phyloP scores from a whole-genome alignment of 1,139 yeast genomes.

The Candida labiduridarum region DNA sequence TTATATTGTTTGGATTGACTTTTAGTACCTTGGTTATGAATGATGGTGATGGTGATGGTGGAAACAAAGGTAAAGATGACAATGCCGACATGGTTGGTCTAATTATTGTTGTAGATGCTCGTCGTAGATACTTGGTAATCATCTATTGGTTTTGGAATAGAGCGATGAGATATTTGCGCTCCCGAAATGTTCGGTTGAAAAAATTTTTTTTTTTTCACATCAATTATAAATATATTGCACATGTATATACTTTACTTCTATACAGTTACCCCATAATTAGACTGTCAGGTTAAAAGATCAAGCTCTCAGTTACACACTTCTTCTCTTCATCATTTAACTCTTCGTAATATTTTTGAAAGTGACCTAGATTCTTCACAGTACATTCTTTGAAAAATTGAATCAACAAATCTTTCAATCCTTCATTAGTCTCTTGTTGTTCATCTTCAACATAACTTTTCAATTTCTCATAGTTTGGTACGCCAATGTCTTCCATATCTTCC shows the following conservation, averaged over 20 bases:
- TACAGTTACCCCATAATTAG: background rate
- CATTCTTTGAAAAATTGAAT: constrained; percentile 66
- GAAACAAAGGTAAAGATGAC: background rate
- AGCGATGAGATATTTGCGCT: background rate
- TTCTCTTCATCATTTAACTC: constrained; percentile 59
- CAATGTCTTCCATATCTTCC: constrained; percentile 78
- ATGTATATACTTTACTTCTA: background rate
- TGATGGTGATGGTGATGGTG: constrained; percentile 6
- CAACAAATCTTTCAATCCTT: constrained; percentile 49
- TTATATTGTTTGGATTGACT: constrained; percentile 32
- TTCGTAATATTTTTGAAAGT: constrained; percentile 58
- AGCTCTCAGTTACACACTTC: constrained; percentile 51
- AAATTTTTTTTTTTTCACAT: background rate
- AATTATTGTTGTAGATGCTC: background rate
- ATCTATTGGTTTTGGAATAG: background rate
- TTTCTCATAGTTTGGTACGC: constrained; percentile 61
- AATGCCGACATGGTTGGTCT: background rate
- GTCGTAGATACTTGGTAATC: constrained; percentile 4
- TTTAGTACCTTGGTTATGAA: constrained; percentile 33
- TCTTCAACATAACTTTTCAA: constrained; percentile 56
- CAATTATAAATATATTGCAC: background rate
- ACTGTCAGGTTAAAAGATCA: constrained; percentile 22
- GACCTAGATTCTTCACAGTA: constrained; percentile 53
- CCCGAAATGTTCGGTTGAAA: background rate
- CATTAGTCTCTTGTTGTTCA: constrained; percentile 43